phyloP scores from a whole-genome alignment of 148 eudicot genomes.

The Gaultheria prostrata region DNA sequence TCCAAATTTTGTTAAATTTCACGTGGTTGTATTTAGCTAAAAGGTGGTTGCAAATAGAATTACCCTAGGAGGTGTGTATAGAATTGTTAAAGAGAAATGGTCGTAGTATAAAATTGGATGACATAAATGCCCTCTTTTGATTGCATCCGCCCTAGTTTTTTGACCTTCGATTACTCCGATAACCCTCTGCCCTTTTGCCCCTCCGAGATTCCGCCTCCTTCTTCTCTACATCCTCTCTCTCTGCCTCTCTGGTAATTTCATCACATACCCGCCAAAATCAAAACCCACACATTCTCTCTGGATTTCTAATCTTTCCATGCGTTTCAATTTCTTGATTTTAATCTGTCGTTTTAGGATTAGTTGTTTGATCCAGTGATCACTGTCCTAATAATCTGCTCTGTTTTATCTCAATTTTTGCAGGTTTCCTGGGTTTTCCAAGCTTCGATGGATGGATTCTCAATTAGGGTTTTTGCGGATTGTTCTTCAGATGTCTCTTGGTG shows the following conservation, averaged over 20 bases:
- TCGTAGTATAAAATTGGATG: background rate
- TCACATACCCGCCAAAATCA: background rate
- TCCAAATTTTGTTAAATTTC: too few species aligned
- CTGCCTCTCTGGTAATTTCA: background rate
- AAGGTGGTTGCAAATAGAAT: too few species aligned
- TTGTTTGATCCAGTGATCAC: background rate
- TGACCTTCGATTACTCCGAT: background rate
- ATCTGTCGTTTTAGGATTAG: background rate
- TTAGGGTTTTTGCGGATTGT: background rate
- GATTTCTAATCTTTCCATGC: background rate
- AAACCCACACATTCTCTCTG: background rate
- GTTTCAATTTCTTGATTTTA: background rate
- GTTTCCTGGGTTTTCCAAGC: background rate
- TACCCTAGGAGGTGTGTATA: too few species aligned
- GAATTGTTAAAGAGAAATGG: too few species aligned
- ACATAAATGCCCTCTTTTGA: background rate
- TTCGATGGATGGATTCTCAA: background rate
- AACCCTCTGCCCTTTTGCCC: slow-evolving; percentile 3
- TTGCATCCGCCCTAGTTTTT: background rate
- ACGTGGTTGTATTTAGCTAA: too few species aligned
- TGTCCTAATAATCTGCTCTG: background rate
- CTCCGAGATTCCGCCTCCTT: background rate
- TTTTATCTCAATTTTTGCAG: background rate
- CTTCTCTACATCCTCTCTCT: background rate
- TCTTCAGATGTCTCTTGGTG: slow-evolving; percentile 8